Conservation (phyloP, 2,329 filamentous ascomycete species). For the Penicillium sp. region DNA sequence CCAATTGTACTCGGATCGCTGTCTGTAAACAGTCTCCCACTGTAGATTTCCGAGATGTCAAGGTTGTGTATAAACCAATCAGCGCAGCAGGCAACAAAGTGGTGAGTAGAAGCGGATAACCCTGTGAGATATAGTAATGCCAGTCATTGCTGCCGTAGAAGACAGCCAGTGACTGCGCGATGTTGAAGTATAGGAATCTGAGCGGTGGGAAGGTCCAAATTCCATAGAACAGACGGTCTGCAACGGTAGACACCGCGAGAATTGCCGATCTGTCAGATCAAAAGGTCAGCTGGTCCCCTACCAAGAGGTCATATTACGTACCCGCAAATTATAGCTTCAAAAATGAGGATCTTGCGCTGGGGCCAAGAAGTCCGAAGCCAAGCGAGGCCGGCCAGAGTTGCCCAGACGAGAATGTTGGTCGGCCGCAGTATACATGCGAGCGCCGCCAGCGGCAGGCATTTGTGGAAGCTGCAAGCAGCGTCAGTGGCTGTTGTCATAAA, state of each 20-base stretch:
- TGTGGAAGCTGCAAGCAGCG: slow-evolving; percentile 50
- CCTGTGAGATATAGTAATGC: slow-evolving; percentile 93
- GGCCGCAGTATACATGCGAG: slow-evolving; percentile 82
- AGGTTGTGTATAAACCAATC: slow-evolving; percentile 59
- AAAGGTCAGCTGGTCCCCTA: slow-evolving; percentile 10
- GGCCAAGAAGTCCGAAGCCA: slow-evolving; percentile 47
- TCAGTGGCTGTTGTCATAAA: slow-evolving; percentile 10
- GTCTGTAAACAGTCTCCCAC: slow-evolving; percentile 33
- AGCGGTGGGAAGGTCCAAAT: slow-evolving; percentile 86
- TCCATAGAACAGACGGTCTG: slow-evolving; percentile 78
- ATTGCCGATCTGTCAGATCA: slow-evolving; percentile 50
- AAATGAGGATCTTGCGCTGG: slow-evolving; percentile 54
- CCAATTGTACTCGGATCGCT: slow-evolving; percentile 55
- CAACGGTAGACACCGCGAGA: slow-evolving; percentile 62
- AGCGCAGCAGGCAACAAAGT: slow-evolving; percentile 77
- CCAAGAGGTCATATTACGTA: slow-evolving; percentile 24
- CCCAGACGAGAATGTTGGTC: slow-evolving; percentile 87
- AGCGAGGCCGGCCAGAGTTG: slow-evolving; percentile 60
- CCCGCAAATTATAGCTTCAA: slow-evolving; percentile 64
- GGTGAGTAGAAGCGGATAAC: slow-evolving; percentile 80
- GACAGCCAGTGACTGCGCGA: slow-evolving; percentile 79
- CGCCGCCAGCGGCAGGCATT: slow-evolving; percentile 73
- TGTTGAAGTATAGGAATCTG: slow-evolving; percentile 86
- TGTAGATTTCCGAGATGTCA: slow-evolving; percentile 37
- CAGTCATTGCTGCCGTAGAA: slow-evolving; percentile 90